A percentile compares a stretch with the other conserved stretches of the same genome.
These are phyloP conservation scores for Entomortierella parvispora DNA, from an alignment of 192 early-diverging fungal species.

Conservation along the genomic window DNA sequence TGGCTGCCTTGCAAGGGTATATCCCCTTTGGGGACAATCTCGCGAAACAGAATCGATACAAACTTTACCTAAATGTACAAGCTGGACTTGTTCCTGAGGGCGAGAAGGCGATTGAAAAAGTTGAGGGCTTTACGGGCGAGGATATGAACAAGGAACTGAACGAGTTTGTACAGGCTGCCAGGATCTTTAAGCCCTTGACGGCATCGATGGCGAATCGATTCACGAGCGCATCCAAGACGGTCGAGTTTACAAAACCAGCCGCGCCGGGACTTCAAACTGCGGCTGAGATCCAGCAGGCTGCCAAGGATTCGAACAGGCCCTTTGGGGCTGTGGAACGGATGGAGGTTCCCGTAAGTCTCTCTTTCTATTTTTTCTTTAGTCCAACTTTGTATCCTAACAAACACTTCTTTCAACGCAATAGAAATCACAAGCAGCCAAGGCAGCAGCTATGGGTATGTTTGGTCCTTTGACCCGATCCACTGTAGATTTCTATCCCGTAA, in stretches of 20 bases:
- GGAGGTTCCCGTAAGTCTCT: conserved; percentile 30
- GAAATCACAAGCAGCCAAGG: conserved; percentile 55
- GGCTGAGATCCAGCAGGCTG: conserved; percentile 12
- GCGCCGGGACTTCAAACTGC: conserved; percentile 57
- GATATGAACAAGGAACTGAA: conserved; percentile 67
- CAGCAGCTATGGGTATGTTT: conserved; percentile 74
- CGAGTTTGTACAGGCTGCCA: conserved; percentile 82
- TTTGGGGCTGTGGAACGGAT: conserved; percentile 13
- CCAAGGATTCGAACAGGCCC: conserved; percentile 2
- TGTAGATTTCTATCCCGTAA: conserved; percentile 69
- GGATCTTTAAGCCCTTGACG: conserved; percentile 78
- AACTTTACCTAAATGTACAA: conserved; percentile 70
- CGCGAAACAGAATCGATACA: conserved; percentile 80
- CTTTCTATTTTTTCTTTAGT: background rate
- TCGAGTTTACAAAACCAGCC: conserved; percentile 39
- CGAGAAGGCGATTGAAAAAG: conserved; percentile 20
- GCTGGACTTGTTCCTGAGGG: conserved; percentile 56
- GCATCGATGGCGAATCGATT: conserved; percentile 79
- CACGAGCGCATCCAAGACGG: conserved; percentile 56
- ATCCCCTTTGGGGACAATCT: conserved; percentile 79
- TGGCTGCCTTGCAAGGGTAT: conserved; percentile 78
- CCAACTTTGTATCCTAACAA: background rate
- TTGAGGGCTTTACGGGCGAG: conserved; percentile 54
- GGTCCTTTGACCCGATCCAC: conserved; percentile 68
- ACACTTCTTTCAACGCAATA: background rate